Conservation (phyloP, 2,329 filamentous ascomycete species). For the Alternaria burnsii region DNA sequence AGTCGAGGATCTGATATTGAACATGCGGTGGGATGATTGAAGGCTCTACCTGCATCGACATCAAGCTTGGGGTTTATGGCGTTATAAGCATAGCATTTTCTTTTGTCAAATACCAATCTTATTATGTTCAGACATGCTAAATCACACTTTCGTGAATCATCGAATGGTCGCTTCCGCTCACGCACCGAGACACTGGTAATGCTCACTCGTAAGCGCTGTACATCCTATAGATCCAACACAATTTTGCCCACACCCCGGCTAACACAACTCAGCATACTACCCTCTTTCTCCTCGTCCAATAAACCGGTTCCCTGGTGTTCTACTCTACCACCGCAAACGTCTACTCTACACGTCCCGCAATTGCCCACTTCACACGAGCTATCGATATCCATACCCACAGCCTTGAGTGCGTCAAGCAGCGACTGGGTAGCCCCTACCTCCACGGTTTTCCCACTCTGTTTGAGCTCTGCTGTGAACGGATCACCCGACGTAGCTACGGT, state of each 20-base stretch:
- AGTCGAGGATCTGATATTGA: slow-evolving; percentile 36
- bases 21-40: slow-evolving; percentile 45
- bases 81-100: not conserved
- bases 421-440: slow-evolving; percentile 55
- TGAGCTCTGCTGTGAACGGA: slow-evolving; percentile 66
- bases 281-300: slow-evolving; percentile 46
- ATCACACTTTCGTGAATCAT: not conserved
- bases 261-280: slow-evolving; percentile 52
- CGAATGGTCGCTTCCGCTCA: no score
- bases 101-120: not conserved
- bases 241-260: slow-evolving; percentile 46
- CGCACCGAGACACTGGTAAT: not conserved
- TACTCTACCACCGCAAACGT: slow-evolving; percentile 49
- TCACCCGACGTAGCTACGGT: slow-evolving; percentile 63
- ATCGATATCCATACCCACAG: slow-evolving; percentile 56
- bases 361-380: slow-evolving; percentile 56
- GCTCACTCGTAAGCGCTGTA: not conserved
- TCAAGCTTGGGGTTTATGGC: not conserved
- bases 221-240: slow-evolving; percentile 39
- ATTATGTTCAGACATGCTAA: not conserved
- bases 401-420: slow-evolving; percentile 53
- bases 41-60: not conserved
- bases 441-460: slow-evolving; percentile 55
- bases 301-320: slow-evolving; percentile 53
- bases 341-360: slow-evolving; percentile 55